These are phyloP conservation scores for Nothophoma quercina DNA, from an alignment of 2,329 filamentous ascomycete species.

Conservation along the genomic window DNA sequence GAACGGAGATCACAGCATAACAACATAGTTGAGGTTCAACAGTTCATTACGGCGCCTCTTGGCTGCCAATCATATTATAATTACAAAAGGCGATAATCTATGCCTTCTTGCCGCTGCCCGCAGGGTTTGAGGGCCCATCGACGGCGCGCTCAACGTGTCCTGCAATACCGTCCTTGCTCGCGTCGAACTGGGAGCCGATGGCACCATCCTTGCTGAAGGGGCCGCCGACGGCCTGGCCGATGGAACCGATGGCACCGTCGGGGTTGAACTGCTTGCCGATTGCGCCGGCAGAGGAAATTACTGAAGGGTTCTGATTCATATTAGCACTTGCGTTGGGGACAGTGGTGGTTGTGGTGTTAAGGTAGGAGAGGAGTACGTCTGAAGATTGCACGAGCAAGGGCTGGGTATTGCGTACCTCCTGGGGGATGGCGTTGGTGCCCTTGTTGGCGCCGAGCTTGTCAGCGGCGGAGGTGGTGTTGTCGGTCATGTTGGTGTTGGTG, in stretches of 20 bases:
- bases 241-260: constrained; percentile 59
- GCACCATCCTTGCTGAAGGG: constrained; percentile 57
- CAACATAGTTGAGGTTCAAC: no score
- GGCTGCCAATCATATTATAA: constrained; percentile 2
- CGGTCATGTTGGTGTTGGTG: constrained; percentile 31
- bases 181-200: constrained; percentile 64
- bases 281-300: constrained; percentile 59
- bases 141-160: constrained; percentile 61
- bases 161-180: constrained; percentile 60
- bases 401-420: constrained; percentile 30
- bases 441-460: constrained; percentile 42
- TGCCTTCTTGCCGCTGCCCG: constrained; percentile 35
- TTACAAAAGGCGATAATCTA: constrained; percentile 1
- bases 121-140: constrained; percentile 51
- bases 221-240: constrained; percentile 59
- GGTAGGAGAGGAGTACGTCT: no score
- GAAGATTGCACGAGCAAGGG: no score
- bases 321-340: background rate
- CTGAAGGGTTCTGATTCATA: constrained; percentile 36
- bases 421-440: constrained; percentile 39
- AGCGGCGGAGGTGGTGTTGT: constrained; percentile 31
- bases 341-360: background rate
- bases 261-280: constrained; percentile 64
- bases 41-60: constrained; percentile 9
- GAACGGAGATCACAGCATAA: no score